These are phyloP conservation scores for Annona cherimola DNA, from an alignment of 164 flowering plant species.

Conservation along the genomic window DNA sequence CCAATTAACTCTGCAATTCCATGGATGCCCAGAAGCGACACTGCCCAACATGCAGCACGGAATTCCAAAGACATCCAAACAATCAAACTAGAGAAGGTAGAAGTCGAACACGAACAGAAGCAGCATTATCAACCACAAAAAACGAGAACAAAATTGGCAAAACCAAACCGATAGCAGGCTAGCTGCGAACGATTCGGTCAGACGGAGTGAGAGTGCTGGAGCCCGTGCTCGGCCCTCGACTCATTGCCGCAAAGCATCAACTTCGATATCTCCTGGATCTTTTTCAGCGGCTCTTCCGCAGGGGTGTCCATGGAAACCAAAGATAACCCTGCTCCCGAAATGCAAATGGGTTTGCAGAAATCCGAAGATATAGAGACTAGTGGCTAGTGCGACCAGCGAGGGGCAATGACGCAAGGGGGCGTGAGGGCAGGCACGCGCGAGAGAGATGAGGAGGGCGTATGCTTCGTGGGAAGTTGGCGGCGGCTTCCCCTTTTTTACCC, in stretches of 20 bases:
- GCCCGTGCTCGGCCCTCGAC: constrained; percentile 13
- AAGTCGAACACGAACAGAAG: neutral
- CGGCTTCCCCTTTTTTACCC: too few species aligned
- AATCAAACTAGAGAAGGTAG: neutral
- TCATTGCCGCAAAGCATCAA: constrained; percentile 27
- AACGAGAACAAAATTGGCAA: neutral
- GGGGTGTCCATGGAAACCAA: constrained; percentile 27
- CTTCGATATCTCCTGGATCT: constrained; percentile 82
- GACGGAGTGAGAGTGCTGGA: constrained; percentile 65
- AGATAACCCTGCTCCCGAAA: neutral
- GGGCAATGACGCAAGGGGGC: too few species aligned
- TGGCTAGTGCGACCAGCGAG: too few species aligned
- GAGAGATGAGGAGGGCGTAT: too few species aligned
- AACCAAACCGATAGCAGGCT: constrained; percentile 8
- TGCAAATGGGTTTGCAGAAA: constrained; percentile 1
- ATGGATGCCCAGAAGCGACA: neutral
- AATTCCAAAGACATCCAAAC: neutral
- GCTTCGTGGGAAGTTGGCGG: too few species aligned
- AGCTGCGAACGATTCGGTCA: constrained; percentile 60
- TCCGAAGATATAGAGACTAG: too few species aligned
- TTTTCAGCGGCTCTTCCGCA: constrained; percentile 66
- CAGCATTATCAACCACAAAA: neutral
- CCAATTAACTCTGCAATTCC: too few species aligned
- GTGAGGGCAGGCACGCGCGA: too few species aligned
- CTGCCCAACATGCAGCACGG: neutral